Conservation (phyloP, 2,329 filamentous ascomycete genomes). For the Piedraia hortae region DNA sequence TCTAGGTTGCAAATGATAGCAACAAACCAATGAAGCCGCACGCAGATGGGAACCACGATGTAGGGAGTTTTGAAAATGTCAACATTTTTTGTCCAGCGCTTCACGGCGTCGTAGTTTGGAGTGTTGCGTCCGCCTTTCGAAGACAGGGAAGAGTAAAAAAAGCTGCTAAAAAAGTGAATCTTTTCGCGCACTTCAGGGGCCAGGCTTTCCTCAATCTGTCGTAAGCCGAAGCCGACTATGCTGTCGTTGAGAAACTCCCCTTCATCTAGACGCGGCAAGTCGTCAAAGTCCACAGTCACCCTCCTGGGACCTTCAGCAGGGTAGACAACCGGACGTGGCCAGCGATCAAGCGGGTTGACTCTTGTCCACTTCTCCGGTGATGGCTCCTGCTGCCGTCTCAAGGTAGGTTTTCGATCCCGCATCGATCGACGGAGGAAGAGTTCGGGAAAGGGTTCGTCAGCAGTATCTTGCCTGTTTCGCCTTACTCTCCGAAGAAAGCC, state of each 20-base stretch:
- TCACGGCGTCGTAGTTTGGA: slow-evolving; percentile 66
- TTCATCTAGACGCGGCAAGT: slow-evolving; percentile 53
- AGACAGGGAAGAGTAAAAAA: slow-evolving; percentile 60
- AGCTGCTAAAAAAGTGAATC: slow-evolving; percentile 77
- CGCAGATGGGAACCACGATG: slow-evolving; percentile 76
- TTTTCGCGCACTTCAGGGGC: slow-evolving; percentile 18
- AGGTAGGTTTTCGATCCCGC: too few relatives aligned
- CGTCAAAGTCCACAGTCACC: slow-evolving; percentile 39
- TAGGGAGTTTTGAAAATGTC: slow-evolving; percentile 72
- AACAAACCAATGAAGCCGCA: slow-evolving; percentile 69
- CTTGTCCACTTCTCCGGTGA: slow-evolving; percentile 6
- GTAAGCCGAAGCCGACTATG: slow-evolving; percentile 65
- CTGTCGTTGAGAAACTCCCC: slow-evolving; percentile 81
- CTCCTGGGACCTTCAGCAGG: slow-evolving; percentile 29
- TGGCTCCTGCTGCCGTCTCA: neutral
- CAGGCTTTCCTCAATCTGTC: slow-evolving; percentile 15
- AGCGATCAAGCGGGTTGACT: slow-evolving; percentile 5
- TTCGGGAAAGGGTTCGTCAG: too few relatives aligned
- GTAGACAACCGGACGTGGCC: slow-evolving; percentile 28
- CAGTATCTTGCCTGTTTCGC: too few relatives aligned
- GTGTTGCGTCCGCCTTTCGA: slow-evolving; percentile 21
- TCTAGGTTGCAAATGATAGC: slow-evolving; percentile 80
- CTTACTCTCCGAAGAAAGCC: too few relatives aligned
- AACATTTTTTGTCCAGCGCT: slow-evolving; percentile 62
- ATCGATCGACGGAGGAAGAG: too few relatives aligned